A percentile compares a stretch with the other conserved stretches of the same genome.
These are phyloP conservation scores for Holtermannia corniformis DNA, from an alignment of 768 basidiomycete genomes.

Conservation along the genomic window DNA sequence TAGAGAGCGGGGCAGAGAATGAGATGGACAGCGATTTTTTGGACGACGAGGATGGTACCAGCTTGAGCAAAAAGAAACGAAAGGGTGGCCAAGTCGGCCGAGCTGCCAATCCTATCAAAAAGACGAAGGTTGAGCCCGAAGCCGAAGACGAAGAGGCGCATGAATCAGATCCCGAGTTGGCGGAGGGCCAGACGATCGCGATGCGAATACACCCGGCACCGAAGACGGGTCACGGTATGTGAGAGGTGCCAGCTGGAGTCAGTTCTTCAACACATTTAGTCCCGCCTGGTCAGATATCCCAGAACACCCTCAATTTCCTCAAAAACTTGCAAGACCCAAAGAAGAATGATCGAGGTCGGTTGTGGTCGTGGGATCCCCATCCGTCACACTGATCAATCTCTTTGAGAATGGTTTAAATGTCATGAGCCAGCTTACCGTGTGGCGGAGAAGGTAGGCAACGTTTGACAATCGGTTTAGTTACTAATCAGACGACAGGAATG, in stretches of 20 bases:
- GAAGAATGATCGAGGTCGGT: slow-evolving; percentile 58
- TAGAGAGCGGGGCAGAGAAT: slow-evolving; percentile 47
- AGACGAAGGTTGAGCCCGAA: background rate
- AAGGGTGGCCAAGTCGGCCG: background rate
- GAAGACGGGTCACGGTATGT: slow-evolving; percentile 65
- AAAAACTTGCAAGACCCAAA: slow-evolving; percentile 58
- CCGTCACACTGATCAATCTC: background rate
- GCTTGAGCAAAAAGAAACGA: background rate
- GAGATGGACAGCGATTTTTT: slow-evolving; percentile 44
- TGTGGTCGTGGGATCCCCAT: slow-evolving; percentile 54
- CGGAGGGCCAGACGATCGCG: slow-evolving; percentile 36
- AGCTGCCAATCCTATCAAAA: no score
- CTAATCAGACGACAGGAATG: slow-evolving; percentile 50
- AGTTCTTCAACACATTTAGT: slow-evolving; percentile 45
- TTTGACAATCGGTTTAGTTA: background rate
- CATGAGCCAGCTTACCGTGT: slow-evolving; percentile 70
- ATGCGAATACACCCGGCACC: slow-evolving; percentile 73
- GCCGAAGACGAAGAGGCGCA: slow-evolving; percentile 44
- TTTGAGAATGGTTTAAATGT: slow-evolving; percentile 62
- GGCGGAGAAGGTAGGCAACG: slow-evolving; percentile 53
- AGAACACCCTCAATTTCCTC: slow-evolving; percentile 75
- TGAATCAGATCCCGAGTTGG: slow-evolving; percentile 38
- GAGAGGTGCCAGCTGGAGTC: background rate
- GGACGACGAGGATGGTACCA: background rate
- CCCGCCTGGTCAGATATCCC: slow-evolving; percentile 73